Base-by-base conservation (phyloP, 2,329 filamentous ascomycete species). In the Cercospora berteroae region DNA sequence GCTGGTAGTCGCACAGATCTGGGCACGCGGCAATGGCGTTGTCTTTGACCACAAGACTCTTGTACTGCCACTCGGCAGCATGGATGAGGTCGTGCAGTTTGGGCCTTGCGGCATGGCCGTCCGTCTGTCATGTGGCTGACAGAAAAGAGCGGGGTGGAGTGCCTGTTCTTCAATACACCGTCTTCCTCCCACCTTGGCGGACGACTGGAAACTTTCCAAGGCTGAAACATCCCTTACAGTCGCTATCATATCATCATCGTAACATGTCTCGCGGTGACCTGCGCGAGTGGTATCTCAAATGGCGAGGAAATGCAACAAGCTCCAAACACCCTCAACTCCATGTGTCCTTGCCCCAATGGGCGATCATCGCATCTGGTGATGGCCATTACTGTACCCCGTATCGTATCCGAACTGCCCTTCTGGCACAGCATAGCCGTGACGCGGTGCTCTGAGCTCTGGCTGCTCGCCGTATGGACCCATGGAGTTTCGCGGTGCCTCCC, bases 361-460 rank as follows among this genome's bases (percentile, higher is more conserved):
- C 1, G 8, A 60, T 61, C 23, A 61, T 31, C 56, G 63, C 63
- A 65, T 65, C 6, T 60, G 63, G 33, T 65, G 56, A 6, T 36
- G 18, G 10, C 63, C 63, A 65, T 55, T 65, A 31, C 77, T 76
- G 71, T 83, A 82, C 12, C 73, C 76, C 16, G 79, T 81, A 71
- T 82, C 79, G 70, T 83, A 82, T 4, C 73, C 74, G 66, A 81
- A 82, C 69, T 83, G 81, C 64, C 77, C 77, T 39, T 80, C 80
- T 0, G 80, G 80, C 57, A 81, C 61, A 39, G 74, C 73, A 73
- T 83, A 83, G 3, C 80, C 81, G 1, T 74, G 70, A n/a, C 74
- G 71, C 69, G 67, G 68, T 59, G 64, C 66, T 61, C 23, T n/a
- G 5, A 18, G 42, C 8, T 62, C 60, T 33, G 42, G 23, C 29